Percentiles rank a stretch among this genome's conserved stretches.
Conservation (phyloP, 176 grass and related monocot genomes). For the Triticum dicoccoides region DNA sequence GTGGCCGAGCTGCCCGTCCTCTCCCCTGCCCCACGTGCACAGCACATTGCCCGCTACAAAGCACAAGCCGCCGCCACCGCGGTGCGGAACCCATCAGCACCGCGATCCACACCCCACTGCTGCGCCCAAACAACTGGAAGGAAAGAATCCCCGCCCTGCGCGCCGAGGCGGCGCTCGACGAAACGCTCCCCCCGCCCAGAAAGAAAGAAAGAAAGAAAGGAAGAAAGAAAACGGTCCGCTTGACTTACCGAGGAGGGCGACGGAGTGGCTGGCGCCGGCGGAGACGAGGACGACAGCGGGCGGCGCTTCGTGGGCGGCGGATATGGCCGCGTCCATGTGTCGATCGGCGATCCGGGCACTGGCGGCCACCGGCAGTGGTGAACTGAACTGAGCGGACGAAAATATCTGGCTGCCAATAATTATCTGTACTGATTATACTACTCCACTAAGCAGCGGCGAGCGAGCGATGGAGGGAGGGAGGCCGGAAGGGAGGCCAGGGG, state of each 20-base stretch:
- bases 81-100: neutral
- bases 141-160: neutral
- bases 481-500: neutral
- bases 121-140: too few species aligned
- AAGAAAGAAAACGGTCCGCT: neutral
- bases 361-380: neutral
- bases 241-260: constrained; percentile 88
- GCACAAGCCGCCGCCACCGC: neutral
- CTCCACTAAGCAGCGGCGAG: neutral
- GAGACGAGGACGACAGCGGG: constrained; percentile 67
- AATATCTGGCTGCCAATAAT: constrained; percentile 3
- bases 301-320: constrained; percentile 22
- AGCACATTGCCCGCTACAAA: constrained; percentile 73
- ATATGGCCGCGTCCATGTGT: constrained; percentile 38
- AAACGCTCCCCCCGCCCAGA: neutral
- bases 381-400: neutral
- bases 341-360: neutral
- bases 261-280: constrained; percentile 92
- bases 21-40: constrained; percentile 97
- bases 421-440: neutral
- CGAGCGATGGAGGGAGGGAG: neutral
- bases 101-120: neutral
- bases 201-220: neutral
- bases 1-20: constrained; percentile 97
- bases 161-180: neutral